These are phyloP conservation scores for Circinella umbellata DNA, from an alignment of 371 early-diverging fungal genomes.

Conservation along the genomic window DNA sequence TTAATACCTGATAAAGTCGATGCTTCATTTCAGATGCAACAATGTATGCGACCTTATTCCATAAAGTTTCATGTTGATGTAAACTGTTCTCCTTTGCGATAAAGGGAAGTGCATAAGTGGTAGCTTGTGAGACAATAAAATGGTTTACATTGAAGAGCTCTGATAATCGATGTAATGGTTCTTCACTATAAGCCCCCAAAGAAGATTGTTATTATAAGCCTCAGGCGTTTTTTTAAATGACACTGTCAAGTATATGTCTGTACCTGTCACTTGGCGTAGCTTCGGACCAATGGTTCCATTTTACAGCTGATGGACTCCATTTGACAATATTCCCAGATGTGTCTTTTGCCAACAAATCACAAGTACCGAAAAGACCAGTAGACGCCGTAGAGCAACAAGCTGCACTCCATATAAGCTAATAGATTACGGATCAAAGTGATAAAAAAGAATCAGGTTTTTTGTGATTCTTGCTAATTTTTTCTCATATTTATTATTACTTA, in stretches of 20 bases:
- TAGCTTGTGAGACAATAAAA: conserved; percentile 78
- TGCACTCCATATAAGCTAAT: conserved; percentile 73
- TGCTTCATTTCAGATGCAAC: conserved; percentile 65
- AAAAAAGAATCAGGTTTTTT: too few relatives aligned
- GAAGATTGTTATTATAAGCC: background rate
- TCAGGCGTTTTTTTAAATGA: background rate
- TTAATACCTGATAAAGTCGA: conserved; percentile 61
- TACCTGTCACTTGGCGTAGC: conserved; percentile 54
- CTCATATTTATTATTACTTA: conserved; percentile 20
- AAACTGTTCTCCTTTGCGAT: conserved; percentile 58
- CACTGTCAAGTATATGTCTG: background rate
- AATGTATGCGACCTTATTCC: conserved; percentile 51
- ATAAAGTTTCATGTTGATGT: conserved; percentile 42
- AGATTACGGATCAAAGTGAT: too few relatives aligned
- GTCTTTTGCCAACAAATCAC: conserved; percentile 71
- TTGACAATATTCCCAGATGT: conserved; percentile 65
- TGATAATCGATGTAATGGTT: conserved; percentile 64
- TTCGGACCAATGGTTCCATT: conserved; percentile 61
- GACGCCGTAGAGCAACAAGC: conserved; percentile 73
- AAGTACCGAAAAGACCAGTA: conserved; percentile 55
- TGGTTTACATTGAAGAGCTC: conserved; percentile 82
- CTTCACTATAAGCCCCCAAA: conserved; percentile 48
- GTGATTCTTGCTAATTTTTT: background rate
- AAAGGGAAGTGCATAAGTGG: conserved; percentile 68
- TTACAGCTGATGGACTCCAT: conserved; percentile 64